These are phyloP conservation scores for Aureobasidium sp. DNA, from an alignment of 2,329 filamentous ascomycete genomes.

Conservation along the genomic window DNA sequence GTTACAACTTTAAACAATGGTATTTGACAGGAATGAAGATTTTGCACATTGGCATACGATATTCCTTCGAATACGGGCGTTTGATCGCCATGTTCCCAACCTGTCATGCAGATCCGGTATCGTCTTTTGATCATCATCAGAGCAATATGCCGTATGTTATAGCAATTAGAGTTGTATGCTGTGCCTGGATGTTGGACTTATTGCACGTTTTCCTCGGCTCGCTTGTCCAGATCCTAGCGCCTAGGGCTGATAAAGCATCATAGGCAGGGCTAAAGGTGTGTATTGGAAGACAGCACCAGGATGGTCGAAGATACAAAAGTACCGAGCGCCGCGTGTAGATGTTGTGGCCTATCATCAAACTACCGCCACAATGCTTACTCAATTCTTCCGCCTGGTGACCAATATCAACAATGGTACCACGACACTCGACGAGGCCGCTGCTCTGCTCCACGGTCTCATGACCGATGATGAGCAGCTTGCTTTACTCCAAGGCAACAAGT, in stretches of 20 bases:
- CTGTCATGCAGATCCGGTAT: background rate
- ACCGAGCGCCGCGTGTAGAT: background rate
- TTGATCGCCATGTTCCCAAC: too few species aligned
- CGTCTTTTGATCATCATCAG: background rate
- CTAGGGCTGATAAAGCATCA: background rate
- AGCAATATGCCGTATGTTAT: background rate
- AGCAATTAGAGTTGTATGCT: background rate
- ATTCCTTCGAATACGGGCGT: too few species aligned
- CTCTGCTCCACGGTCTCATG: background rate
- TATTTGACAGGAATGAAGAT: background rate
- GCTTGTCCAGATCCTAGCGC: background rate
- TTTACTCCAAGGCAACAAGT: background rate
- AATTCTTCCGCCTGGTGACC: background rate
- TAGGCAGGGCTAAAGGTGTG: background rate
- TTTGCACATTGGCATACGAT: background rate
- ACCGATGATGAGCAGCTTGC: conserved; percentile 9
- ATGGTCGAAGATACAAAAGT: background rate
- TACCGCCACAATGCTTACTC: background rate
- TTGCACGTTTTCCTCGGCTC: background rate
- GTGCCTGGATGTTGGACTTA: background rate
- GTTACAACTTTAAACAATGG: background rate
- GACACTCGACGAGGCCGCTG: background rate
- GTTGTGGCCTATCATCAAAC: background rate
- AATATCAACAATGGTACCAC: background rate
- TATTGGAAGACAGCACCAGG: background rate